phyloP scores from a whole-genome alignment of 2,329 filamentous ascomycete species.

The Xylariaceae sp. region DNA sequence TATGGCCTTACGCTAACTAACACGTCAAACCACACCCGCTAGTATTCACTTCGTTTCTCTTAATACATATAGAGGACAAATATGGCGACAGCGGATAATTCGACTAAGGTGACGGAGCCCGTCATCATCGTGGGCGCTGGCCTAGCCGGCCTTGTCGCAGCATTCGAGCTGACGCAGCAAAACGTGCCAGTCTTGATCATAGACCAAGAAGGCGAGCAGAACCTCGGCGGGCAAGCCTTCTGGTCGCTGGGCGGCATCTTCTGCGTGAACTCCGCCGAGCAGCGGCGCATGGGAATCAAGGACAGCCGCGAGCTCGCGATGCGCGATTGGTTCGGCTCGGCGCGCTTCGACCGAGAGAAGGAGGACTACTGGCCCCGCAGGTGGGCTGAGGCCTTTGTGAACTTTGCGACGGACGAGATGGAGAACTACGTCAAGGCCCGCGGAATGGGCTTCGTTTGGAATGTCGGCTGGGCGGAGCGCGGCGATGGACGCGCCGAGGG shows the following conservation, averaged over 20 bases:
- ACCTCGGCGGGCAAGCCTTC: conserved; percentile 66
- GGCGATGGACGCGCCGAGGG: conserved; percentile 61
- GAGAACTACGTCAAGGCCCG: conserved; percentile 61
- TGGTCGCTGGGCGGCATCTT: conserved; percentile 69
- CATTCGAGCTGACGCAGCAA: conserved; percentile 60
- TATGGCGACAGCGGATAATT: conserved; percentile 8
- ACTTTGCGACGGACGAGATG: conserved; percentile 65
- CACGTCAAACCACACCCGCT: too few relatives aligned
- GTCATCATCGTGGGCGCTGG: conserved; percentile 64
- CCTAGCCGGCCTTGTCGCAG: conserved; percentile 64
- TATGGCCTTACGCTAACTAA: too few relatives aligned
- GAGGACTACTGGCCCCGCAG: conserved; percentile 64
- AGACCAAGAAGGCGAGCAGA: conserved; percentile 63
- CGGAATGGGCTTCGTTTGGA: conserved; percentile 59
- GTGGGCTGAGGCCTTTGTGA: conserved; percentile 69
- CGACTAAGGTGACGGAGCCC: conserved; percentile 35
- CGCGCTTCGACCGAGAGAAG: conserved; percentile 61
- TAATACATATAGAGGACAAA: conserved; percentile 1
- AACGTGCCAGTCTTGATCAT: conserved; percentile 57
- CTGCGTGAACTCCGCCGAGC: conserved; percentile 61
- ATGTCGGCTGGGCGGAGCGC: conserved; percentile 67
- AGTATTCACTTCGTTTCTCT: not conserved
- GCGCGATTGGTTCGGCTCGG: conserved; percentile 64
- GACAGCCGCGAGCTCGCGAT: conserved; percentile 63
- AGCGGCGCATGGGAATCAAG: conserved; percentile 63